phyloP scores from a whole-genome alignment of 495 filamentous ascomycete species.

The Zalerion maritima region DNA sequence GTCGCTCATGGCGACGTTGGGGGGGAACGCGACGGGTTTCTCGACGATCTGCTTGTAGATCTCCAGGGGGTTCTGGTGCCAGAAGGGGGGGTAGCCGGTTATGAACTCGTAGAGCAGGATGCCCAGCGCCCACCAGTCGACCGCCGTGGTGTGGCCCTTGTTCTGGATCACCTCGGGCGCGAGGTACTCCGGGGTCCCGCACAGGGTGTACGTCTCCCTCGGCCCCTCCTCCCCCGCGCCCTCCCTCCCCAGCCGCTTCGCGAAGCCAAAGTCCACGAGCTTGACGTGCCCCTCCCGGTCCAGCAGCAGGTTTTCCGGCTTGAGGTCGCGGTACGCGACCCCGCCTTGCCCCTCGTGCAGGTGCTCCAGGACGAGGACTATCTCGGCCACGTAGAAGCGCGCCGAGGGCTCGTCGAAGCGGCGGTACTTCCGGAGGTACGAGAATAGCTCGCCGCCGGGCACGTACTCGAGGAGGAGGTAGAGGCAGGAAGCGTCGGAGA shows the following conservation, averaged over 20 bases:
- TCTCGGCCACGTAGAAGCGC: constrained; percentile 91
- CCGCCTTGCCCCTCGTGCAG: constrained; percentile 71
- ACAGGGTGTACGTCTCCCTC: constrained; percentile 89
- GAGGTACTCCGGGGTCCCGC: constrained; percentile 92
- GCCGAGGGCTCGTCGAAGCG: constrained; percentile 77
- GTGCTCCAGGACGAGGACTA: constrained; percentile 81
- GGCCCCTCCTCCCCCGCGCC: constrained; percentile 18
- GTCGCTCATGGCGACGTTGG: constrained; percentile 45
- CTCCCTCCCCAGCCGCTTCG: constrained; percentile 55
- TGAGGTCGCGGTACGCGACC: constrained; percentile 88
- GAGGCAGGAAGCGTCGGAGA: constrained; percentile 74
- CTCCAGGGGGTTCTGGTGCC: constrained; percentile 89
- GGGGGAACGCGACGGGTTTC: constrained; percentile 55
- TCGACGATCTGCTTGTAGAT: constrained; percentile 89
- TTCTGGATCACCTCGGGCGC: constrained; percentile 94
- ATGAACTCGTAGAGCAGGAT: constrained; percentile 94
- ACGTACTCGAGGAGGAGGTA: constrained; percentile 94
- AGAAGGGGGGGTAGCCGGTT: constrained; percentile 92
- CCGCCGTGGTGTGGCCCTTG: constrained; percentile 84
- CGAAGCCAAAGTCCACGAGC: constrained; percentile 97
- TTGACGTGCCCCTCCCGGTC: constrained; percentile 90
- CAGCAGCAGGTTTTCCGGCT: constrained; percentile 89
- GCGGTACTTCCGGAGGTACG: constrained; percentile 70
- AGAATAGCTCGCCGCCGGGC: constrained; percentile 92
- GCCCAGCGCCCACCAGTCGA: constrained; percentile 99